A percentile compares a stretch with the other conserved stretches of the same genome.
Conservation (phyloP, 345 rosid genomes). For the Hibiscus mutabilis region DNA sequence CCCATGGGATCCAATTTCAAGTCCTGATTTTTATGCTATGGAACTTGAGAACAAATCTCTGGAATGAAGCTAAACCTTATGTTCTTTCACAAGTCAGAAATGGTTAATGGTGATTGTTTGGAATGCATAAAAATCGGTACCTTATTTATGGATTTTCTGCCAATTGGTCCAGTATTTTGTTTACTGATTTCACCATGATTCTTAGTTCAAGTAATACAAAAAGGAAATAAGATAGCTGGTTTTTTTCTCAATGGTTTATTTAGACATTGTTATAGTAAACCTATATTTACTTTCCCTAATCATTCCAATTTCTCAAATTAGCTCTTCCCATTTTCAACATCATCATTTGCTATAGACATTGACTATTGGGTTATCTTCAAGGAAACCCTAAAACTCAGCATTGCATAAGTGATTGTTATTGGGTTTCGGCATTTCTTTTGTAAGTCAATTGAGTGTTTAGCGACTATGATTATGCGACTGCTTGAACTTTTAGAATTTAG, state of each 20-base stretch:
- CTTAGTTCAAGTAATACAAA: not conserved
- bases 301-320: too few species aligned
- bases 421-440: not conserved
- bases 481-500: too few species aligned
- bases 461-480: too few species aligned
- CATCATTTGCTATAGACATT: not conserved
- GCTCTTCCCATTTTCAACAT: too few species aligned
- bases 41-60: not conserved
- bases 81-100: too few species aligned
- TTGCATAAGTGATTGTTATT: not conserved
- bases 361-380: not conserved
- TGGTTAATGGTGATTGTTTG: not conserved
- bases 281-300: too few species aligned
- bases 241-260: too few species aligned
- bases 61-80: too few species aligned
- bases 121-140: not conserved
- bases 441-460: too few species aligned
- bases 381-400: not conserved
- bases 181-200: not conserved
- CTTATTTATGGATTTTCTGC: not conserved
- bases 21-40: not conserved
- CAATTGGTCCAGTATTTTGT: not conserved
- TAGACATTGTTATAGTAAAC: too few species aligned
- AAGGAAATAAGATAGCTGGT: not conserved
- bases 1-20: not conserved